phyloP scores from a whole-genome alignment of 257 asterid species.

The Salvia miltiorrhiza region DNA sequence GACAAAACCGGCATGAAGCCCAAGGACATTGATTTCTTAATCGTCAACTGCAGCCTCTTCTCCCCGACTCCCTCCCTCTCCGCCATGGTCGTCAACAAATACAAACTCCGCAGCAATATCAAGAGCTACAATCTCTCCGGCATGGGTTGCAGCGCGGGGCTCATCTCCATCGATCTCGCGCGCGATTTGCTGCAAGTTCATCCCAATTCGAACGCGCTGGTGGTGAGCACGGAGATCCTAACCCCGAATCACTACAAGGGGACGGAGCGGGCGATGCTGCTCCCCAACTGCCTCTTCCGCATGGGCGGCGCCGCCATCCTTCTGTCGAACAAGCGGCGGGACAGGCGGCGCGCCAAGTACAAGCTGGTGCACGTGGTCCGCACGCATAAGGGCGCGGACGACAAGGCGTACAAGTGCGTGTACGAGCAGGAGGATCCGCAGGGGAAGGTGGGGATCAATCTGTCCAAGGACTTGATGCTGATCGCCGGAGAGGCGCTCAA shows the following conservation, averaged over 20 bases:
- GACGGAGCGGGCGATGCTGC: slow-evolving; percentile 82
- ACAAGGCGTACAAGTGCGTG: slow-evolving; percentile 70
- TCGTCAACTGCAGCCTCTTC: slow-evolving; percentile 77
- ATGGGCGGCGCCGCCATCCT: slow-evolving; percentile 77
- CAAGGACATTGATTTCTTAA: slow-evolving; percentile 65
- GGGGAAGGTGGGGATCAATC: slow-evolving; percentile 72
- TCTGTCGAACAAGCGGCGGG: slow-evolving; percentile 63
- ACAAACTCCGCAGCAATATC: slow-evolving; percentile 66
- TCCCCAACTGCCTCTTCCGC: slow-evolving; percentile 85
- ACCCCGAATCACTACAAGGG: slow-evolving; percentile 87
- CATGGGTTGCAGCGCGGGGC: slow-evolving; percentile 90
- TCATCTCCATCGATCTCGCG: slow-evolving; percentile 72
- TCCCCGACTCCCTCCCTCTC: slow-evolving; percentile 88
- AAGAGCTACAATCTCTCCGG: slow-evolving; percentile 76
- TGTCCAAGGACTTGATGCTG: slow-evolving; percentile 79
- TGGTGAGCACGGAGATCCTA: slow-evolving; percentile 70
- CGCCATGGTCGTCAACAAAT: slow-evolving; percentile 75
- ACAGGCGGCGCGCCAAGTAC: slow-evolving; percentile 57
- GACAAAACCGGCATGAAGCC: slow-evolving; percentile 52
- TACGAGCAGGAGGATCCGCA: slow-evolving; percentile 78
- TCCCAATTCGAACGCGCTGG: slow-evolving; percentile 62
- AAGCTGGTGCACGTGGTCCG: slow-evolving; percentile 73
- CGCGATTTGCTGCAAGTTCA: slow-evolving; percentile 69
- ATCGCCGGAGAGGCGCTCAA: slow-evolving; percentile 88
- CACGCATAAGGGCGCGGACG: slow-evolving; percentile 84